Conservation (phyloP, 1,139 yeast species). For the Geotrichum fermentans region DNA sequence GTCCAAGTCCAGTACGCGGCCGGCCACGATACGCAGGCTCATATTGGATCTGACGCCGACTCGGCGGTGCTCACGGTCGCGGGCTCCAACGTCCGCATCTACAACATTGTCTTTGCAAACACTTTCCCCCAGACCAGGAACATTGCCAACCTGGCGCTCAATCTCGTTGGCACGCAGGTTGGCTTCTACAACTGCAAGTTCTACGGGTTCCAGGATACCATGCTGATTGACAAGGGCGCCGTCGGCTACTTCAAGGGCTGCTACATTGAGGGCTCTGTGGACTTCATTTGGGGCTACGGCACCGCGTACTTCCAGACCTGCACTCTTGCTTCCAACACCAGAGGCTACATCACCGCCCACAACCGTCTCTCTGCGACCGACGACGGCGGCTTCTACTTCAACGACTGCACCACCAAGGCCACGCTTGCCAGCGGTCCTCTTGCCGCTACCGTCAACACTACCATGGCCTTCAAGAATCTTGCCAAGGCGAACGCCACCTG, state of each 20-base stretch:
- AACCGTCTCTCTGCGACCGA: neutral
- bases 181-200: no score
- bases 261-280: no score
- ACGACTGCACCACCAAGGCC: neutral
- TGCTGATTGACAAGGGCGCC: no score
- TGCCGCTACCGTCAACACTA: neutral
- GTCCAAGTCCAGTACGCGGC: neutral
- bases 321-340: neutral
- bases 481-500: neutral
- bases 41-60: neutral
- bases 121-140: neutral
- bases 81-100: neutral
- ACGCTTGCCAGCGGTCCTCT: neutral
- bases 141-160: neutral
- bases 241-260: no score
- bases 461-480: neutral
- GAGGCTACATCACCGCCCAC: neutral
- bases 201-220: no score
- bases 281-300: no score
- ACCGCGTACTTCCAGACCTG: neutral
- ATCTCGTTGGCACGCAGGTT: neutral
- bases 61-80: neutral
- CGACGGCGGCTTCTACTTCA: neutral
- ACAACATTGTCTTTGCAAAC: neutral
- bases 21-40: neutral